These are phyloP conservation scores for Nasturtium officinale DNA, from an alignment of 345 rosid genomes.

Conservation along the genomic window DNA sequence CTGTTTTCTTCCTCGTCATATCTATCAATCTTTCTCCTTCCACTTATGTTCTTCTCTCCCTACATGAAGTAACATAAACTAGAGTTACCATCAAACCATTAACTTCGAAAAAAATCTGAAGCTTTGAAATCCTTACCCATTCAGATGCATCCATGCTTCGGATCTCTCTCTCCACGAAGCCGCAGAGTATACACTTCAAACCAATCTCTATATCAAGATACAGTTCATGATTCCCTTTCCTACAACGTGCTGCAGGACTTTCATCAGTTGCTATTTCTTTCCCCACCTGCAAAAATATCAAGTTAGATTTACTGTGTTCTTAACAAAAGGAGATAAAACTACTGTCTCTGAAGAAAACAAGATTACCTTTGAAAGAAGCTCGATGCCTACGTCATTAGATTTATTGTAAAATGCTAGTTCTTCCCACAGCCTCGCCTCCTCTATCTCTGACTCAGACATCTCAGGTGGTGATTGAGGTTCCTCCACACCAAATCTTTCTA, in stretches of 20 bases:
- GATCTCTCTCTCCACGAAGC: constrained; percentile 46
- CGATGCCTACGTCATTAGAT: background rate
- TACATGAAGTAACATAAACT: constrained; percentile 3
- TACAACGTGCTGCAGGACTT: constrained; percentile 27
- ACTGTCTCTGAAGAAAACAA: constrained; percentile 13
- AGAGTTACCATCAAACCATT: constrained; percentile 25
- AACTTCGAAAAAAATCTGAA: background rate
- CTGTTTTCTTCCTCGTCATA: constrained; percentile 30
- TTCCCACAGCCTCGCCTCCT: constrained; percentile 24
- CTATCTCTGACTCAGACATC: constrained; percentile 11
- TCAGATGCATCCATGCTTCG: constrained; percentile 25
- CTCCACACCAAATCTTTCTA: constrained; percentile 20
- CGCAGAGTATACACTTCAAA: constrained; percentile 49
- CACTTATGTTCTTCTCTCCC: constrained; percentile 33
- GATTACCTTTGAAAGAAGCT: constrained; percentile 18
- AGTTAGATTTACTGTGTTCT: constrained; percentile 6
- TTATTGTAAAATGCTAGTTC: constrained; percentile 3
- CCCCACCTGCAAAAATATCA: constrained; percentile 30
- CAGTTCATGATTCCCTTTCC: constrained; percentile 45
- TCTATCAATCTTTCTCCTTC: constrained; percentile 31
- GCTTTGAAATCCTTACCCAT: constrained; percentile 21
- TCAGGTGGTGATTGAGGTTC: constrained; percentile 33
- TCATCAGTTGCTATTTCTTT: constrained; percentile 26
- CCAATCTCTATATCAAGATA: constrained; percentile 57
- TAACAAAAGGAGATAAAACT: background rate